phyloP scores from a whole-genome alignment of 768 basidiomycete species.

The Grammothele lineata region DNA sequence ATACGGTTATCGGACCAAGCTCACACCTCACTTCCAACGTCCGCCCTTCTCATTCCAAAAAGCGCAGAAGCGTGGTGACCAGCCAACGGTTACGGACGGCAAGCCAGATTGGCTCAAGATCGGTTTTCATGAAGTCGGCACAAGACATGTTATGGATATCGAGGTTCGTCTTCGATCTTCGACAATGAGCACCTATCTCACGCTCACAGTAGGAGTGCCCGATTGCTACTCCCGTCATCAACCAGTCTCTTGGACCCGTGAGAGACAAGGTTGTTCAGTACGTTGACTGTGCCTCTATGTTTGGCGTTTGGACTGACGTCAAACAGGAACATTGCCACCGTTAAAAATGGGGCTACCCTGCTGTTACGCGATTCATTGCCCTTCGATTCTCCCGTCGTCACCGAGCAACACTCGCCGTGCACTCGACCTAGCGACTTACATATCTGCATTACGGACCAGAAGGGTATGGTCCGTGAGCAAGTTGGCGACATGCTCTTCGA shows the following conservation, averaged over 20 bases:
- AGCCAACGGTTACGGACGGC: conserved; percentile 1
- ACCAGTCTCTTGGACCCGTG: conserved; percentile 56
- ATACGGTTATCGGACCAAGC: conserved; percentile 93
- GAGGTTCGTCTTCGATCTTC: conserved; percentile 48
- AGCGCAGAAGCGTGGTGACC: conserved; percentile 16
- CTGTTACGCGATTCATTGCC: conserved; percentile 81
- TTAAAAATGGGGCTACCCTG: conserved; percentile 85
- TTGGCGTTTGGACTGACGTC: not conserved
- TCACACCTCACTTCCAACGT: conserved; percentile 93
- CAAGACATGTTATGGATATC: conserved; percentile 78
- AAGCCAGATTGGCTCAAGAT: conserved; percentile 75
- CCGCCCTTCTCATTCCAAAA: conserved; percentile 45
- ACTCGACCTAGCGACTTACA: conserved; percentile 46
- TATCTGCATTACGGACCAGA: conserved; percentile 81
- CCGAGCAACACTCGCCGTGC: not conserved
- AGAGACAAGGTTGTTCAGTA: conserved; percentile 69
- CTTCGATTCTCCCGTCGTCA: not conserved
- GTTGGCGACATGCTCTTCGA: conserved; percentile 82
- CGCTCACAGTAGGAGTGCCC: conserved; percentile 73
- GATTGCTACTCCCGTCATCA: conserved; percentile 80
- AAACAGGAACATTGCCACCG: conserved; percentile 68
- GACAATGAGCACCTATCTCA: not conserved
- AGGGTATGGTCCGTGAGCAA: conserved; percentile 73
- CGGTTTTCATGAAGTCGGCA: conserved; percentile 83
- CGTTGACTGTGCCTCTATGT: conserved; percentile 17